Evolutionary conservation across 805 yeast genomes (phyloP), one percentile per base, ranked within the genome.

Genomic region (Yarrowia phangngaensis): DNA sequence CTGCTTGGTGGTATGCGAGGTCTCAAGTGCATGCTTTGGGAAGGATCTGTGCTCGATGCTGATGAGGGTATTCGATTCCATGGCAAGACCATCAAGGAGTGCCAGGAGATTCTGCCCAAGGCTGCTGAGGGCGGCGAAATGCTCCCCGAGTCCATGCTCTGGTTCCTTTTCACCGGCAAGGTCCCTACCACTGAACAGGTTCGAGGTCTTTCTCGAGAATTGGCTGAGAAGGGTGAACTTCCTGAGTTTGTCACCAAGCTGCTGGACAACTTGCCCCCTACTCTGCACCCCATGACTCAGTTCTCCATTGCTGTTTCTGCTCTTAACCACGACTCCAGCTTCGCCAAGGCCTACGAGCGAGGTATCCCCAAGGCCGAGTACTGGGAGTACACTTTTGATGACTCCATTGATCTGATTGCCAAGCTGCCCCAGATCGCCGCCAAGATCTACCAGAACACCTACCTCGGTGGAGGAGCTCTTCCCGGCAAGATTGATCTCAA

Each of bases 231-330:
- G 70, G 71, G 88, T 28, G 76, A 76, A 59, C 70, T 84, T 58
- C 94, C 94, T 65, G 79, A 79, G 63, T 89, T 84, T 65, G 90
- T 84, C 56, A 74, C 71, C 60, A 82, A 79, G 60, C 67, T 83
- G 54, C 72, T 84, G 58, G 88, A 83, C 73, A 74, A 77, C 62
- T 74, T 82, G 57, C 94, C 94, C 64, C 72, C 80, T 54, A 69
- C 76, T 64, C 73, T 84, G 62, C 92, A 84, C 70, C 92, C 94
- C 70, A 84, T 84, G 94, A 89, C 94, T 50, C 94, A 84, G 72
- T 80, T 84, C 64, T 79, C 88, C 56, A 82, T 84, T 66, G 94
- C 90, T 36, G 75, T 84, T 51, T 82, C 79, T 55, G 88, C 92
- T 46, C 73, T 84, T 63, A 90, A 84, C 73, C 72, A 81, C 54